Conservation (phyloP, 495 filamentous ascomycete genomes). For the Penicillium goetzii region DNA sequence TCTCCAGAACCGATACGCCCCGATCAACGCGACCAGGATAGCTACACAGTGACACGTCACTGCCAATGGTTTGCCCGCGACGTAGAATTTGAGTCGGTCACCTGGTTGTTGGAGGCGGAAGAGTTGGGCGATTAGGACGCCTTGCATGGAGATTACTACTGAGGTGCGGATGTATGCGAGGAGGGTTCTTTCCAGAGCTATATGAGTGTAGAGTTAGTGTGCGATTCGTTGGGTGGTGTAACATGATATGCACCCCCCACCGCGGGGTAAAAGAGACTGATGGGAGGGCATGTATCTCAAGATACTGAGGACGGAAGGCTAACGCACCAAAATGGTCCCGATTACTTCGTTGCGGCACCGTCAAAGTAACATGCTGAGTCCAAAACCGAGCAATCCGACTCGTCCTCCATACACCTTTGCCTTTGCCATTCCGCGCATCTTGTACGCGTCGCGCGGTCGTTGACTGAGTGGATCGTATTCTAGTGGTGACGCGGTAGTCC, state of each 20-base stretch:
- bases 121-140: conserved; percentile 69
- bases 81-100: conserved; percentile 58
- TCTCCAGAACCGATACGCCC: conserved; percentile 68
- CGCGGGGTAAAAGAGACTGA: not conserved
- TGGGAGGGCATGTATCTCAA: not conserved
- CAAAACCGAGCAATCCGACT: conserved; percentile 39
- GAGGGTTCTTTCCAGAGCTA: conserved; percentile 76
- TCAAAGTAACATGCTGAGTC: conserved; percentile 45
- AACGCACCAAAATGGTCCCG: conserved; percentile 50
- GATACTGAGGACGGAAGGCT: not conserved
- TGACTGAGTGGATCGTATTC: conserved; percentile 25
- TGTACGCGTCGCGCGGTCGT: conserved; percentile 14
- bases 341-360: conserved; percentile 48
- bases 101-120: conserved; percentile 63
- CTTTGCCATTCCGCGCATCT: conserved; percentile 22
- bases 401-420: conserved; percentile 12
- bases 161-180: conserved; percentile 78
- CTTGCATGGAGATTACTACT: conserved; percentile 66
- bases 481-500: conserved; percentile 37
- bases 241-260: not conserved
- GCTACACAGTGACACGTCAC: conserved; percentile 61
- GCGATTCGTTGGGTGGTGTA: not conserved
- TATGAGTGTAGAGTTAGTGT: not conserved
- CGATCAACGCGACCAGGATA: conserved; percentile 59
- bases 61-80: conserved; percentile 67